Conservation (phyloP, 495 filamentous ascomycete genomes). For the Pseudomonodictys pantanalensis region DNA sequence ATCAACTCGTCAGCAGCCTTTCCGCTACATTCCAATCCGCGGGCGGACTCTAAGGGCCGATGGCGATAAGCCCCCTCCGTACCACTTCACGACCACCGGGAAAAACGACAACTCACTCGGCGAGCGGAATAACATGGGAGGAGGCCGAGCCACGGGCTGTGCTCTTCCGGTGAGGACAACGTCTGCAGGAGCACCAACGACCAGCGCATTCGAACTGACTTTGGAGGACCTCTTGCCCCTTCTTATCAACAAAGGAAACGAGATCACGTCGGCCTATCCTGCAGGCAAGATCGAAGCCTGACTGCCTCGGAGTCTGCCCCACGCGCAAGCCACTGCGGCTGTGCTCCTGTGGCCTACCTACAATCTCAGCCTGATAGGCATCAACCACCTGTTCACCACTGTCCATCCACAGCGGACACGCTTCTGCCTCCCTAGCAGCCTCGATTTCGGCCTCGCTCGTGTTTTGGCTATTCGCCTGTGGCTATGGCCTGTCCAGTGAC, state of each 20-base stretch:
- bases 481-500: conserved; percentile 13
- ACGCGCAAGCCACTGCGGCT: conserved; percentile 3
- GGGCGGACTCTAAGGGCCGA: no score
- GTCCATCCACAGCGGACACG: not conserved
- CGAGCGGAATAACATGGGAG: no score
- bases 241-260: conserved; percentile 16
- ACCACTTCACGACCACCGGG: no score
- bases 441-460: conserved; percentile 10
- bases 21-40: no score
- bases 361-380: conserved; percentile 9
- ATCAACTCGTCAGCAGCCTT: no score
- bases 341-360: no score
- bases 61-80: no score
- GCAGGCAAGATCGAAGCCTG: no score
- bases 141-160: no score
- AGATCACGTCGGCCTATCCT: not conserved
- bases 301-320: conserved; percentile 10
- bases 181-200: not conserved
- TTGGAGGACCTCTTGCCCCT: conserved; percentile 13
- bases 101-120: no score
- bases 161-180: conserved; percentile 11
- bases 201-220: not conserved
- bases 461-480: conserved; percentile 5
- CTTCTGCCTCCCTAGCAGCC: conserved; percentile 10
- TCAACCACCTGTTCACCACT: conserved; percentile 12